These are phyloP conservation scores for Backusella mclennaniae DNA, from an alignment of 192 early-diverging fungal genomes.

Conservation along the genomic window DNA sequence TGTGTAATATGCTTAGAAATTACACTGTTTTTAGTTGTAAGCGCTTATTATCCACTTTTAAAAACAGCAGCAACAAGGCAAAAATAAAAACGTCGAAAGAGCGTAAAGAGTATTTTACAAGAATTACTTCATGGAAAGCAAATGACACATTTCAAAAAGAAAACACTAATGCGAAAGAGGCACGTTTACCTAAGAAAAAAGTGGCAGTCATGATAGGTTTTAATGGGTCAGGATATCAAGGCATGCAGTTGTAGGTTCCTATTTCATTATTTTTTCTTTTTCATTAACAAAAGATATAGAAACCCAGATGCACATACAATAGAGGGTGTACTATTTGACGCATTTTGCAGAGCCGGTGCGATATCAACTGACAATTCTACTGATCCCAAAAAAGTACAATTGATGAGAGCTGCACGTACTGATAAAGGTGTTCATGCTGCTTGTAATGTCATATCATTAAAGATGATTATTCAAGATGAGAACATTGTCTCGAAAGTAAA, in stretches of 20 bases:
- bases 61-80: background rate
- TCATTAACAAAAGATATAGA: slow-evolving; percentile 29
- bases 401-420: slow-evolving; percentile 92
- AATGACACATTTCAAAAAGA: slow-evolving; percentile 27
- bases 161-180: background rate
- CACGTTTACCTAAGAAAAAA: slow-evolving; percentile 73
- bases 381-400: slow-evolving; percentile 75
- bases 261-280: background rate
- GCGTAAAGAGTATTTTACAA: slow-evolving; percentile 22
- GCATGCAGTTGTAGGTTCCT: slow-evolving; percentile 85
- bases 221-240: slow-evolving; percentile 93
- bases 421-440: slow-evolving; percentile 99
- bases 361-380: slow-evolving; percentile 85
- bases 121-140: slow-evolving; percentile 21
- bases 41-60: background rate
- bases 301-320: slow-evolving; percentile 83
- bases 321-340: slow-evolving; percentile 90
- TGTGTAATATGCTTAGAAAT: background rate
- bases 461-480: slow-evolving; percentile 82
- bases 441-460: slow-evolving; percentile 92
- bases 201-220: slow-evolving; percentile 90
- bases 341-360: slow-evolving; percentile 74
- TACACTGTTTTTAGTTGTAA: background rate
- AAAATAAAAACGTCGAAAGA: slow-evolving; percentile 23
- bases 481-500: slow-evolving; percentile 84